Percentiles rank a stretch among this genome's conserved stretches.
These are phyloP conservation scores for Benincasa hispida DNA, from an alignment of 306 rosid genomes.

Conservation along the genomic window DNA sequence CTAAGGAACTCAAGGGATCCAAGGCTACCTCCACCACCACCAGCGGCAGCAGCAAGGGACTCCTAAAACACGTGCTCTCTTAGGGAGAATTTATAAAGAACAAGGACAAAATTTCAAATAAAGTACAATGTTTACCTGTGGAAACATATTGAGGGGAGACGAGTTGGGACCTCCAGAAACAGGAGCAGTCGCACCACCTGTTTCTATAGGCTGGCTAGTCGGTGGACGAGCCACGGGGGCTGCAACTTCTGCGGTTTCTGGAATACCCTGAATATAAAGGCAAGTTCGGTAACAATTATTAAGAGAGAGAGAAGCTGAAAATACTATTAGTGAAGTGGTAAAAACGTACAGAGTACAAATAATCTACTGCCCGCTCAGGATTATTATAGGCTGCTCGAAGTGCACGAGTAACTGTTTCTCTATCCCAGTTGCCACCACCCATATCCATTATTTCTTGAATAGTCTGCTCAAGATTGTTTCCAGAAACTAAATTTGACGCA, in stretches of 20 bases:
- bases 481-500: conserved; percentile 84
- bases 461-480: conserved; percentile 68
- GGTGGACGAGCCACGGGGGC: conserved; percentile 54
- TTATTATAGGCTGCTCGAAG: conserved; percentile 90
- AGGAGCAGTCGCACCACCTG: conserved; percentile 31
- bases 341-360: conserved; percentile 77
- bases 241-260: conserved; percentile 84
- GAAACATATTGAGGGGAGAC: neutral
- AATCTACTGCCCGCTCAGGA: conserved; percentile 95
- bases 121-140: neutral
- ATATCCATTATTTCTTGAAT: conserved; percentile 75
- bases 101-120: neutral
- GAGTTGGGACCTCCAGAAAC: conserved; percentile 7
- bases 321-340: neutral
- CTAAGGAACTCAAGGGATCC: conserved; percentile 95
- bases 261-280: conserved; percentile 60
- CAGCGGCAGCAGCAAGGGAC: conserved; percentile 46
- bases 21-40: conserved; percentile 13
- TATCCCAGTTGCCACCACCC: conserved; percentile 97
- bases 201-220: conserved; percentile 46
- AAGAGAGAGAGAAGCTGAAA: neutral
- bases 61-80: conserved; percentile 42
- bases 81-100: conserved; percentile 7
- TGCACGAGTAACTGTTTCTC: conserved; percentile 78
- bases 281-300: conserved; percentile 6